Evolutionary conservation across 306 rosid genomes (phyloP).

Genomic region (Quercus rubra): DNA sequence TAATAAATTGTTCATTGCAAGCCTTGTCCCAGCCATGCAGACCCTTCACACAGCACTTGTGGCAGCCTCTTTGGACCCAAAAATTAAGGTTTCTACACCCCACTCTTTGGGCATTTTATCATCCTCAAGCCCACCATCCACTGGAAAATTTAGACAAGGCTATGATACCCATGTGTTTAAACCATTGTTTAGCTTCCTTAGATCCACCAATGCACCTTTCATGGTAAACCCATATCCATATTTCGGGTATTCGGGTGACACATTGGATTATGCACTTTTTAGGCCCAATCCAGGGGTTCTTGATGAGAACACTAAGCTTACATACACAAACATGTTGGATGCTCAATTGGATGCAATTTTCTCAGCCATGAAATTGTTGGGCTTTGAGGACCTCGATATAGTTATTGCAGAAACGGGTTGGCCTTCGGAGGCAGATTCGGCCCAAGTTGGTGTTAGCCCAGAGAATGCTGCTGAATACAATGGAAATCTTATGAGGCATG

Average conservation of each 20-base stretch:
- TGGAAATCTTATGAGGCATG: conserved; percentile 51
- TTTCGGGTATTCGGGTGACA: conserved; percentile 43
- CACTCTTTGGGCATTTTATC: conserved; percentile 69
- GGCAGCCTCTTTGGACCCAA: conserved; percentile 34
- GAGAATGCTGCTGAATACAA: conserved; percentile 51
- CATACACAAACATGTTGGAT: conserved; percentile 71
- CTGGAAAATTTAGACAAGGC: conserved; percentile 71
- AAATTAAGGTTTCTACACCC: conserved; percentile 65
- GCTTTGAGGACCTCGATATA: conserved; percentile 60
- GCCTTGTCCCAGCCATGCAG: conserved; percentile 71
- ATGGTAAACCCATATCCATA: conserved; percentile 78
- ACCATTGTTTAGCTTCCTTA: conserved; percentile 66
- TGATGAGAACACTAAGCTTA: conserved; percentile 40
- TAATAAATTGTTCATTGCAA: conserved; percentile 43
- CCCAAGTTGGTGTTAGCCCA: conserved; percentile 49
- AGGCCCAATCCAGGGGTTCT: conserved; percentile 42
- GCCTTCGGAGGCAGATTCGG: conserved; percentile 47
- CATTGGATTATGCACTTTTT: conserved; percentile 60
- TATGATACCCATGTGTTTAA: conserved; percentile 64
- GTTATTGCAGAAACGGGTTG: conserved; percentile 74
- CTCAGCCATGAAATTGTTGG: conserved; percentile 52
- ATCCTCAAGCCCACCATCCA: conserved; percentile 73
- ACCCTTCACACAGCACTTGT: conserved; percentile 57
- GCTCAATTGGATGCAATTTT: conserved; percentile 73
- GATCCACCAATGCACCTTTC: conserved; percentile 55